Conservation (phyloP, 306 rosid genomes). For the Fragaria nilgerrensis region DNA sequence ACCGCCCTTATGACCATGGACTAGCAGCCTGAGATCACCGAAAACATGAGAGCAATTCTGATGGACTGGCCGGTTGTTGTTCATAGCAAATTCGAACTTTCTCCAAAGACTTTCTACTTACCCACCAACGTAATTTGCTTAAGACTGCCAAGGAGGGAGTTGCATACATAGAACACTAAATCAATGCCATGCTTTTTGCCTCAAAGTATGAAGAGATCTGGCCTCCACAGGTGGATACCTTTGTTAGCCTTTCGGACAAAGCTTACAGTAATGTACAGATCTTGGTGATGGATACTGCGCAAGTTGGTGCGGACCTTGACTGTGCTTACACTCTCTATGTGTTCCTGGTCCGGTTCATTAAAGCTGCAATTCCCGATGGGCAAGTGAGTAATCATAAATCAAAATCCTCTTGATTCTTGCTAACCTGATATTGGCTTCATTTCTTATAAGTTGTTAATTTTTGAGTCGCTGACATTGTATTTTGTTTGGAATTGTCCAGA, state of each 20-base stretch:
- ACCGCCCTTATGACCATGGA: constrained; percentile 56
- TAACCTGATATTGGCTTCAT: background rate
- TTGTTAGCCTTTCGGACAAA: constrained; percentile 72
- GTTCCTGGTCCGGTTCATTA: constrained; percentile 75
- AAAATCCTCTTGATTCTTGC: background rate
- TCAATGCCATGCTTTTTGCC: constrained; percentile 82
- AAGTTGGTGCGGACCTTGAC: constrained; percentile 79
- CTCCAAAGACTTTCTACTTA: constrained; percentile 68
- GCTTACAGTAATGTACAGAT: constrained; percentile 71
- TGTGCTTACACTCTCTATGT: constrained; percentile 68
- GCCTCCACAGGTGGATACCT: constrained; percentile 90
- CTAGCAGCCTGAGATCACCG: constrained; percentile 65
- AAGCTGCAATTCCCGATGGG: constrained; percentile 54
- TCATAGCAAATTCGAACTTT: constrained; percentile 64
- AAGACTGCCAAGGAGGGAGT: constrained; percentile 58
- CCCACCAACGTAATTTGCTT: constrained; percentile 63
- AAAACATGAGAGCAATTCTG: constrained; percentile 74
- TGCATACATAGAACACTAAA: constrained; percentile 49
- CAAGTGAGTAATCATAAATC: constrained; percentile 27
- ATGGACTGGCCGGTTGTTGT: constrained; percentile 83
- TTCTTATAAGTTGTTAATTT: background rate
- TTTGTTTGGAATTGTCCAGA: too few species aligned
- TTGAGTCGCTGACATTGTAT: background rate
- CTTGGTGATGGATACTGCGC: constrained; percentile 70
- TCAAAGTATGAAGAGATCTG: constrained; percentile 92